These are phyloP conservation scores for Microbotryomycetes sp. DNA, from an alignment of 1,284 basidiomycete species.

Conservation along the genomic window DNA sequence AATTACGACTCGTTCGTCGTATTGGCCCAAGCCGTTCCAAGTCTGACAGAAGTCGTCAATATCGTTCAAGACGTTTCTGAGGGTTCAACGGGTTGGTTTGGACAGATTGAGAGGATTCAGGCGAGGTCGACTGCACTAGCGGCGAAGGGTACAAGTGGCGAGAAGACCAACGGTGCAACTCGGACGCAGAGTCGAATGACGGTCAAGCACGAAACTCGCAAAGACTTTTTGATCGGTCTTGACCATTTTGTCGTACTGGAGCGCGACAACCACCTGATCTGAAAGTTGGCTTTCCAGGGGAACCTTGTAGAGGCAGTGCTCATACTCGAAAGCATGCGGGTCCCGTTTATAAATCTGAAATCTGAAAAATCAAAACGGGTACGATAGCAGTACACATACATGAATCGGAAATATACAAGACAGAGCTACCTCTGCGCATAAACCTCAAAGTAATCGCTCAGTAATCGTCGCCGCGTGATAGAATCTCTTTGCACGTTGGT, in stretches of 20 bases:
- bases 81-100: background rate
- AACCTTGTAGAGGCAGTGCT: too few relatives aligned
- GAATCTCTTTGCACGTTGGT: constrained; percentile 89
- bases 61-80: background rate
- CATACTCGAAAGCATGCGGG: too few relatives aligned
- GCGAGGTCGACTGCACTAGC: background rate
- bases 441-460: background rate
- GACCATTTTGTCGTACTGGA: background rate
- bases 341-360: too few relatives aligned
- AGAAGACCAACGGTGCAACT: too few relatives aligned
- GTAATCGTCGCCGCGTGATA: constrained; percentile 61
- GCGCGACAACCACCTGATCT: background rate
- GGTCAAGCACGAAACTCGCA: background rate
- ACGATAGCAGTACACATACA: too few relatives aligned
- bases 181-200: background rate
- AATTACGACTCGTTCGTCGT: background rate
- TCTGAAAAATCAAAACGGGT: too few relatives aligned
- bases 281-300: too few relatives aligned
- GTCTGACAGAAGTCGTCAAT: background rate
- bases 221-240: background rate
- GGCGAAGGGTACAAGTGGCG: too few relatives aligned
- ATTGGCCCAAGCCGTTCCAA: background rate
- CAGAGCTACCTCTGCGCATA: too few relatives aligned
- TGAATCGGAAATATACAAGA: too few relatives aligned
- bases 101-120: background rate